Evolutionary conservation across 2,329 filamentous ascomycete genomes (phyloP).

Genomic region (Penicillium sp.): DNA sequence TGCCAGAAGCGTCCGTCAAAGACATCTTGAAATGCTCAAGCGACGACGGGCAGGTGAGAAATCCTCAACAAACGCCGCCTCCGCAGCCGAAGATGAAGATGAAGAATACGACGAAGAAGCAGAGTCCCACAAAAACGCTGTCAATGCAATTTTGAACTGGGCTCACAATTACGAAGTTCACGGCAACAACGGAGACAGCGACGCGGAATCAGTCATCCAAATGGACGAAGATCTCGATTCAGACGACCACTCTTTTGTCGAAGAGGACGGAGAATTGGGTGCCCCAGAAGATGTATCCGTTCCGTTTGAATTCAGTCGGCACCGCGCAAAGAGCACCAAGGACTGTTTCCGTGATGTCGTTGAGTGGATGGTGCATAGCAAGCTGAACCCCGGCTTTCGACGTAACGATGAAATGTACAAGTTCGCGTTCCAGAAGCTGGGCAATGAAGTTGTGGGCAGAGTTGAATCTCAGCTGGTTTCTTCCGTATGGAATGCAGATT

Average conservation of each 20-base stretch:
- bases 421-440: slow-evolving; percentile 66
- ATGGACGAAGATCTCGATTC: slow-evolving; percentile 46
- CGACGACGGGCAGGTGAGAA: slow-evolving; percentile 41
- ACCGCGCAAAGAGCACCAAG: slow-evolving; percentile 63
- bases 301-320: slow-evolving; percentile 65
- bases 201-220: slow-evolving; percentile 25
- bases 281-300: slow-evolving; percentile 57
- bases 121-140: slow-evolving; percentile 18
- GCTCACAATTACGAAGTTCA: slow-evolving; percentile 48
- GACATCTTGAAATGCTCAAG: slow-evolving; percentile 41
- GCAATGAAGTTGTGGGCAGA: slow-evolving; percentile 65
- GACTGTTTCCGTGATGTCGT: slow-evolving; percentile 71
- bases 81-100: slow-evolving; percentile 12
- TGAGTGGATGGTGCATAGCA: slow-evolving; percentile 78
- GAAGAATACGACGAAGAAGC: slow-evolving; percentile 18
- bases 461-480: slow-evolving; percentile 69
- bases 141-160: slow-evolving; percentile 22
- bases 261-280: slow-evolving; percentile 60
- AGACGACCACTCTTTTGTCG: slow-evolving; percentile 63
- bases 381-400: slow-evolving; percentile 67
- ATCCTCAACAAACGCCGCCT: slow-evolving; percentile 20
- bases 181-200: slow-evolving; percentile 24
- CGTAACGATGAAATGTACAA: slow-evolving; percentile 61
- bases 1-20: slow-evolving; percentile 34
- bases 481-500: slow-evolving; percentile 64